These are phyloP conservation scores for Trematosphaeria pertusa DNA, from an alignment of 2,329 filamentous ascomycete species.

Conservation along the genomic window DNA sequence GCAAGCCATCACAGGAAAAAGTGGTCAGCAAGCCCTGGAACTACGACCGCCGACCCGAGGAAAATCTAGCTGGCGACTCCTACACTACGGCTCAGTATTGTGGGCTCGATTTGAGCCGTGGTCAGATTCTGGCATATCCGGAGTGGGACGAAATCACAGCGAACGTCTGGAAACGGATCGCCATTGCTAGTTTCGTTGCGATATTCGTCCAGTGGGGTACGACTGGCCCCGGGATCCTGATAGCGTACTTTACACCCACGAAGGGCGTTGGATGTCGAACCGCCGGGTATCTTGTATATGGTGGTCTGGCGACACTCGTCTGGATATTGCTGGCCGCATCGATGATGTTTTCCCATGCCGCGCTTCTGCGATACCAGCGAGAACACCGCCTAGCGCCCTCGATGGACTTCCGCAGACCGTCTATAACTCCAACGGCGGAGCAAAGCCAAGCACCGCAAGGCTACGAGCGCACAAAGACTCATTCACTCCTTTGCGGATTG, in stretches of 20 bases:
- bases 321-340: constrained; percentile 22
- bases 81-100: constrained; percentile 24
- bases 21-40: constrained; percentile 7
- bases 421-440: neutral
- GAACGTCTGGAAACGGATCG: constrained; percentile 22
- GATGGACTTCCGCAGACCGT: constrained; percentile 16
- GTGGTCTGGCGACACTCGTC: constrained; percentile 17
- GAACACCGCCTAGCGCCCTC: constrained; percentile 18
- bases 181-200: constrained; percentile 19
- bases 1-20: constrained; percentile 14
- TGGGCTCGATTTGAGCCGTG: constrained; percentile 15
- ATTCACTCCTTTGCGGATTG: constrained; percentile 18
- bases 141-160: constrained; percentile 23
- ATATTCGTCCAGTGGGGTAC: constrained; percentile 33
- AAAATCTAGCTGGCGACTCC: constrained; percentile 22
- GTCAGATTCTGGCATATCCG: constrained; percentile 23
- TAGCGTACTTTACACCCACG: constrained; percentile 27
- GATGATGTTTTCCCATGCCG: constrained; percentile 25
- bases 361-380: constrained; percentile 26
- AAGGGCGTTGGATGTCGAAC: constrained; percentile 28
- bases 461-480: constrained; percentile 14
- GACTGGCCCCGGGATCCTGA: constrained; percentile 25
- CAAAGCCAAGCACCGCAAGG: constrained; percentile 1
- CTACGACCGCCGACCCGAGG: constrained; percentile 12
- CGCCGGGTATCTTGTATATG: constrained; percentile 24